Percentiles rank a stretch among this genome's conserved stretches.
Conservation (phyloP, 2,329 filamentous ascomycete genomes). For the Lasiodiplodia sp. region DNA sequence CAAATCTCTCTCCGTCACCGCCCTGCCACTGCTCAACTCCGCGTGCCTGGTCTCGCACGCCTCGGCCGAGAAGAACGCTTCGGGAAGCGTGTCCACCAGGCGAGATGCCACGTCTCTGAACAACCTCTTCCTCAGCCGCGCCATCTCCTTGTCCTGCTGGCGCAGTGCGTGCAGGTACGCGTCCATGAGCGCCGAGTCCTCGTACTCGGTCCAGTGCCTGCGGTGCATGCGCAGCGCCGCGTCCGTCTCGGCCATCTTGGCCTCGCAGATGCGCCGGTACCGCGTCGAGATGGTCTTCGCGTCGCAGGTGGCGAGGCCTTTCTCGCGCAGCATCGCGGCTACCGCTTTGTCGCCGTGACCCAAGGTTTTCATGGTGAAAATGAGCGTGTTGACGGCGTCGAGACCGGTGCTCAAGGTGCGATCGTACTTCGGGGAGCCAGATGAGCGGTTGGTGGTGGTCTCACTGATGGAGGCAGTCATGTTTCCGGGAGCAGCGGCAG, state of each 20-base stretch:
- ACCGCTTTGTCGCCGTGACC: slow-evolving; percentile 55
- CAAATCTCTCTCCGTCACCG: not conserved
- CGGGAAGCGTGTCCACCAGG: not conserved
- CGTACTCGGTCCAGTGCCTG: slow-evolving; percentile 58
- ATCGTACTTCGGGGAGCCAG: slow-evolving; percentile 21
- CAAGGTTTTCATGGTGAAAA: slow-evolving; percentile 52
- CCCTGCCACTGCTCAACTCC: not conserved
- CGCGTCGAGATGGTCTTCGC: slow-evolving; percentile 58
- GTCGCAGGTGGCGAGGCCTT: slow-evolving; percentile 54
- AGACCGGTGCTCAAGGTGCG: slow-evolving; percentile 35
- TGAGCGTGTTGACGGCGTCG: slow-evolving; percentile 57
- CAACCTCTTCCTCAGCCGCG: not conserved
- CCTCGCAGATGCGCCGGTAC: slow-evolving; percentile 54
- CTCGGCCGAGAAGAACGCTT: not conserved
- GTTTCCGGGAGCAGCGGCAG: not conserved
- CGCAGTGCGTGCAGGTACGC: slow-evolving; percentile 53
- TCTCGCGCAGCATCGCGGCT: slow-evolving; percentile 49
- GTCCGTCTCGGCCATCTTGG: slow-evolving; percentile 53
- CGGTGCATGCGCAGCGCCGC: slow-evolving; percentile 54
- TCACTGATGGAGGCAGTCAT: not conserved
- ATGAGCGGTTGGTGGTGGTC: not conserved
- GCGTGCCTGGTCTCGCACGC: slow-evolving; percentile 7
- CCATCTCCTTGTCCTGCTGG: slow-evolving; percentile 32
- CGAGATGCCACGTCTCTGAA: not conserved
- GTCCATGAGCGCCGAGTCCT: slow-evolving; percentile 55